Conservation (phyloP, 495 filamentous ascomycete genomes). For the Extremus antarcticus region DNA sequence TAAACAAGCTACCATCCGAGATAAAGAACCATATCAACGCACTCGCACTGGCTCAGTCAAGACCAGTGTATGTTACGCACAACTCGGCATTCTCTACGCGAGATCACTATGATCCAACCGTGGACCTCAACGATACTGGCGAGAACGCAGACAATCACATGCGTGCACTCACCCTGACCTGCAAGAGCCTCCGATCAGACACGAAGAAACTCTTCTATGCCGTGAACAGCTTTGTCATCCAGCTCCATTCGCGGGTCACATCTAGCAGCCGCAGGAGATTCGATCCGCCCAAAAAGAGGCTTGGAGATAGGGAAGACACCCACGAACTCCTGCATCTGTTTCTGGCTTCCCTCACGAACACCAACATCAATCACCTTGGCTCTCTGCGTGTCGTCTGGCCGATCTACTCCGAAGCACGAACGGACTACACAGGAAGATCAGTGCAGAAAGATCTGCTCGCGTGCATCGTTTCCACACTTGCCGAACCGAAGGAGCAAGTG, state of each 20-base stretch:
- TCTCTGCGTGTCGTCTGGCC: neutral
- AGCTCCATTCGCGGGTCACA: too few relatives aligned
- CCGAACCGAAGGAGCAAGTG: too few relatives aligned
- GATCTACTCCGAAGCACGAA: neutral
- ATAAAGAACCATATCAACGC: neutral
- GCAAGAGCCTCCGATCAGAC: neutral
- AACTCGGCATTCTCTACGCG: too few relatives aligned
- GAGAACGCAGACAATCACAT: neutral
- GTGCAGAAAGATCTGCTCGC: too few relatives aligned
- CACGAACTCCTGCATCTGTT: neutral
- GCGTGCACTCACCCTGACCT: neutral
- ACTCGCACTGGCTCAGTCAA: neutral
- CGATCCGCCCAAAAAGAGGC: too few relatives aligned
- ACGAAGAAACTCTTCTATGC: neutral
- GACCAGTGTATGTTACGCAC: too few relatives aligned
- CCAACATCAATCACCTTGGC: neutral
- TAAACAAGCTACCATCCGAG: neutral
- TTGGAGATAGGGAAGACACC: too few relatives aligned
- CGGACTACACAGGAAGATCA: too few relatives aligned
- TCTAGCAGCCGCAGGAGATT: too few relatives aligned
- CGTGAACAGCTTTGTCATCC: neutral
- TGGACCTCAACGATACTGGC: neutral
- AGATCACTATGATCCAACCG: neutral
- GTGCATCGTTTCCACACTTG: too few relatives aligned
- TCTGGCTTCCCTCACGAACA: neutral